Base-by-base conservation (phyloP, 768 basidiomycete genomes). In the Fomitopsis pulvina region DNA sequence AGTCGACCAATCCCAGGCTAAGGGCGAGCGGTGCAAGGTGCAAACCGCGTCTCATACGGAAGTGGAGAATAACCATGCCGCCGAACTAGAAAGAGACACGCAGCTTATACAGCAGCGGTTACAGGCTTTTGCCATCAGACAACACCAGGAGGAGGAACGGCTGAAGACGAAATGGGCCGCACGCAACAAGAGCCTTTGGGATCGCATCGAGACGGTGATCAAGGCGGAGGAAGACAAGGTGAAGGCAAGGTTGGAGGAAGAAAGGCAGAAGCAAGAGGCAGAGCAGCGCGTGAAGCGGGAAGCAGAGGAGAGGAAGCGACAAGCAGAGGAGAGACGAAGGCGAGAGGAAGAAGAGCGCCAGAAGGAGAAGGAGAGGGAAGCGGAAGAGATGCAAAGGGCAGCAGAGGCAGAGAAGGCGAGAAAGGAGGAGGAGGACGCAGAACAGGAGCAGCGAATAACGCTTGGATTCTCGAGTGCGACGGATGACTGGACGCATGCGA, bases 401-500 rank as follows among this genome's bases (percentile, higher is more conserved):
- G 72, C 71, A 18, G 68, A 65, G 51, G 63, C 66, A 53, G 67
- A 60, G 57, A 65, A 71, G 52, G 60, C 65, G 40, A 57, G 53
- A 47, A 69, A 71, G 54, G 59, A 63, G 49, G 56, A 62, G 40
- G 64, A 60, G 48, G 48, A 61, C 40, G 66, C 69, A 37, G 67
- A 64, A 52, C 63, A 63, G 52, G 68, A 69, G 37, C 66, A 64
- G 52, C 66, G 76, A 50, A 67, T 71, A 46, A 60, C 56, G 20
- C 51, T 83, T 12, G 83, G 80, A 10, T 64, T 85, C 61, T 70
- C 72, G 1, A 74, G 75, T 0, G 70, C 80, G 10, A 71, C 73
- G 32, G 79, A 82, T 18, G 86, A 91, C 57, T 90, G 87, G 87
- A 56, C 63, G 38, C 63, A 70, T 26, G 81, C 79, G 8, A 75